Base-by-base conservation (phyloP, 2,329 filamentous ascomycete species). In the Thermothelomyces thermophilus region DNA sequence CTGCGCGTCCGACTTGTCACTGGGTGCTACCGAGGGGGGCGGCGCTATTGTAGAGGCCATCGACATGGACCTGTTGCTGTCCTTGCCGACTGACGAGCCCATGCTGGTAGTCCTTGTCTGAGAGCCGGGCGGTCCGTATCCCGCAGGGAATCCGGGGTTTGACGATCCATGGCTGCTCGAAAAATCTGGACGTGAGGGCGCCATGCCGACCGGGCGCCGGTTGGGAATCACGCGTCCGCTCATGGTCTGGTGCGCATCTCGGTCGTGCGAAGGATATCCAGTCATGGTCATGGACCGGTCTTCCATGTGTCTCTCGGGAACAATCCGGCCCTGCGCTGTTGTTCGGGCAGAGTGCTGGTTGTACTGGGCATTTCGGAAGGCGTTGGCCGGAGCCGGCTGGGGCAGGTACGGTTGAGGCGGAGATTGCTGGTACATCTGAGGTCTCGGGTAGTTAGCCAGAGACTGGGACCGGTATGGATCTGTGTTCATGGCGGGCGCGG, bases 241-340 rank as follows among this genome's bases (percentile, higher is more conserved):
- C 81, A 91, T 94, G 5, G 90, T 96, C 68, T 96, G 91, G 66
- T 93, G 86, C 39, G 90, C 74, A 61, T 87, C 86, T 53, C 80
- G 77, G 59, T 94, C 88, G 47, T 85, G 76, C 3, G 84, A 77
- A 59, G 89, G 66, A 53, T 72, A 75, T 17, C 87, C 88, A 5
- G 86, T 93, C 84, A 98, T 85, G 40, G 91, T 95, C 93, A 97
- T 97, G 56, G 93, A 84, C 51, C 93, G 82, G 67, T 97, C 91
- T 61, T 94, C 88, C 51, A 56, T 48, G 54, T 90, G 86, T 47
- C 91, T 83, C 64, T 96, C 90, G 1, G 93, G 93, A 8, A 98
- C 90, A 31, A 93, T 76, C 53, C 93, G 81, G 28, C 93, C 93
- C 66, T 96, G 90, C 8, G 90, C 88, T 2, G 93, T 98, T 42